Evolutionary conservation across 768 basidiomycete genomes (phyloP).

Genomic region (Strobilomyces dryophilus): DNA sequence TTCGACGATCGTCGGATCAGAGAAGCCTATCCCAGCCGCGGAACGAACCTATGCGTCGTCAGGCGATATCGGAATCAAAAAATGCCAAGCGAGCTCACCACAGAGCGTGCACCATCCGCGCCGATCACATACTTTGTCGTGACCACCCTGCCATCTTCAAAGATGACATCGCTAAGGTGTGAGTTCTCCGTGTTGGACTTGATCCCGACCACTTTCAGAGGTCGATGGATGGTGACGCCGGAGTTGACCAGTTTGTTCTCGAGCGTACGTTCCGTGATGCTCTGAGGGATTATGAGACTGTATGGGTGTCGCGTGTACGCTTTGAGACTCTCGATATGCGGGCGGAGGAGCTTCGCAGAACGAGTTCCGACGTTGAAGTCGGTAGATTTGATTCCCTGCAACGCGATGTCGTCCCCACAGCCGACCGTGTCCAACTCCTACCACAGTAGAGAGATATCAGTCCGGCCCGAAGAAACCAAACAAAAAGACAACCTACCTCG

Average conservation of each 20-base stretch:
- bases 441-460: constrained; percentile 12
- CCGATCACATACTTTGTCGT: constrained; percentile 45
- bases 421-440: constrained; percentile 46
- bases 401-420: constrained; percentile 36
- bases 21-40: constrained; percentile 38
- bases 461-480: constrained; percentile 22
- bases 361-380: constrained; percentile 30
- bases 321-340: constrained; percentile 34
- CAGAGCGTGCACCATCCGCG: constrained; percentile 48
- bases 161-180: constrained; percentile 36
- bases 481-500: constrained; percentile 34
- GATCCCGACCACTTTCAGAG: constrained; percentile 39
- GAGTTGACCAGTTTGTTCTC: constrained; percentile 29
- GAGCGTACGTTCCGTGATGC: constrained; percentile 40
- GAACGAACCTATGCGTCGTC: constrained; percentile 36
- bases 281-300: constrained; percentile 40
- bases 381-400: constrained; percentile 33
- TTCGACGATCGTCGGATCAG: constrained; percentile 36
- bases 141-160: constrained; percentile 44
- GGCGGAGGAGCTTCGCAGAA: constrained; percentile 22
- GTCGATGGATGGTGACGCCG: constrained; percentile 34
- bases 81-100: constrained; percentile 28
- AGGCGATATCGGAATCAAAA: neutral
- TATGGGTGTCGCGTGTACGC: constrained; percentile 43
- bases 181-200: constrained; percentile 26